These are phyloP conservation scores for Penicillium lagena DNA, from an alignment of 495 filamentous ascomycete species.

Conservation along the genomic window DNA sequence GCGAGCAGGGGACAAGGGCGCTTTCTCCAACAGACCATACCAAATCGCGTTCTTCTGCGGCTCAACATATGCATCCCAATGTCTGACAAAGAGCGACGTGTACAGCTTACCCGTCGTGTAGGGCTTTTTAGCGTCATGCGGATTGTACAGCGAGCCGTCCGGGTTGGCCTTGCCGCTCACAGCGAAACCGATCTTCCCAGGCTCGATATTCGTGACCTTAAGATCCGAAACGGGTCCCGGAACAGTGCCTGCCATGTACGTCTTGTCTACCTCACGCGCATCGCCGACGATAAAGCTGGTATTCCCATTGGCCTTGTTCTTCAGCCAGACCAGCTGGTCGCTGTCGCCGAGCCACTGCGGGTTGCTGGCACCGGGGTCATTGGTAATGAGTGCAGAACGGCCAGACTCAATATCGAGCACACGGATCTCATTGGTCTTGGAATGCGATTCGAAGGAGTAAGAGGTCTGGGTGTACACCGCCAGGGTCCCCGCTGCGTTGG, in stretches of 20 bases:
- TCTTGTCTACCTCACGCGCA: constrained; percentile 48
- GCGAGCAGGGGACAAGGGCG: constrained; percentile 29
- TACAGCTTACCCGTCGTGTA: constrained; percentile 48
- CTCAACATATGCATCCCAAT: constrained; percentile 55
- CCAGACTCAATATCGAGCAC: constrained; percentile 66
- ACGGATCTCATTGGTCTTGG: constrained; percentile 66
- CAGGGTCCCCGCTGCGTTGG: constrained; percentile 63
- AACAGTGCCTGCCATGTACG: constrained; percentile 57
- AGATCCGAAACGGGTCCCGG: constrained; percentile 66
- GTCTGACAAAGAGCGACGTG: constrained; percentile 50
- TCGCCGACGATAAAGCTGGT: constrained; percentile 57
- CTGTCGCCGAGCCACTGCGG: constrained; percentile 68
- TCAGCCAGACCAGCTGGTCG: constrained; percentile 61
- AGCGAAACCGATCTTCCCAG: constrained; percentile 63
- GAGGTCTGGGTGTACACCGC: constrained; percentile 68
- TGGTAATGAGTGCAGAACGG: constrained; percentile 58
- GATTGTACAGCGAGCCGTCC: constrained; percentile 51
- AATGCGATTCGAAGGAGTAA: constrained; percentile 79
- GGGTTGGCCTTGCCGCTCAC: constrained; percentile 53
- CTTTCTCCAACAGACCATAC: constrained; percentile 57
- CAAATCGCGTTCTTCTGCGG: constrained; percentile 68
- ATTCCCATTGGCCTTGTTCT: constrained; percentile 56
- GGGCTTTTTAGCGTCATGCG: constrained; percentile 46
- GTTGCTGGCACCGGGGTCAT: constrained; percentile 56
- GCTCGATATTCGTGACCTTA: constrained; percentile 56